Evolutionary conservation across 2,329 filamentous ascomycete species (phyloP).

Genomic region (Ambrosiella xylebori): DNA sequence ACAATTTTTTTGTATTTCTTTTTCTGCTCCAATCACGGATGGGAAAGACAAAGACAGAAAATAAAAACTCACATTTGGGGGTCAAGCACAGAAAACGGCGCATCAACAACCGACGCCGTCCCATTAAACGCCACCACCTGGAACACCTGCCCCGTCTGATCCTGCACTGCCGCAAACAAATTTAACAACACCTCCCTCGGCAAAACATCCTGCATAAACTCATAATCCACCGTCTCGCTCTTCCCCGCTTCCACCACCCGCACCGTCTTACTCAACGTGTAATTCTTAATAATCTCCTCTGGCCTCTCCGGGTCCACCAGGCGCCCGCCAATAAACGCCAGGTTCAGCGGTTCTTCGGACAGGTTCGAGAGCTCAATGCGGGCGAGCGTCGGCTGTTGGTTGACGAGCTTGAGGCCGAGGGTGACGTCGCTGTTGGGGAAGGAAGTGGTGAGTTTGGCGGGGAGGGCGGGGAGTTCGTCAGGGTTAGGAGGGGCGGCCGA

Average conservation of each 20-base stretch:
- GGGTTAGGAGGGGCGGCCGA: neutral
- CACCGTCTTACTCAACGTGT: slow-evolving; percentile 61
- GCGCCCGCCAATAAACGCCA: slow-evolving; percentile 61
- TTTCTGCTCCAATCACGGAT: too few relatives aligned
- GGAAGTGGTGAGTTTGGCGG: slow-evolving; percentile 35
- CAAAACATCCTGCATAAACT: slow-evolving; percentile 79
- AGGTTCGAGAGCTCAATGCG: slow-evolving; percentile 71
- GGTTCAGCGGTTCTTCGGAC: slow-evolving; percentile 55
- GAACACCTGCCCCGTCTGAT: slow-evolving; percentile 50
- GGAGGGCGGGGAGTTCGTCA: slow-evolving; percentile 12
- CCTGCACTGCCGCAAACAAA: slow-evolving; percentile 56
- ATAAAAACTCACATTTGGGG: slow-evolving; percentile 68
- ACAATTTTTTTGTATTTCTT: slow-evolving; percentile 20
- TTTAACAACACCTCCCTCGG: slow-evolving; percentile 74
- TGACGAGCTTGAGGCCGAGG: slow-evolving; percentile 89
- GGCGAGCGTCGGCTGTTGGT: slow-evolving; percentile 70
- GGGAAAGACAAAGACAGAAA: neutral
- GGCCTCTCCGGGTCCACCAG: slow-evolving; percentile 41
- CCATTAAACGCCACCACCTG: slow-evolving; percentile 67
- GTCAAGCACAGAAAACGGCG: slow-evolving; percentile 80
- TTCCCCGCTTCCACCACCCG: slow-evolving; percentile 58
- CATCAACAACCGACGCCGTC: slow-evolving; percentile 73
- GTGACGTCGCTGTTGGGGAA: slow-evolving; percentile 55
- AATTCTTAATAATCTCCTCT: slow-evolving; percentile 54
- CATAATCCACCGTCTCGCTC: slow-evolving; percentile 61